These are phyloP conservation scores for Hydrangea macrophylla DNA, from an alignment of 148 eudicot species.

Conservation along the genomic window DNA sequence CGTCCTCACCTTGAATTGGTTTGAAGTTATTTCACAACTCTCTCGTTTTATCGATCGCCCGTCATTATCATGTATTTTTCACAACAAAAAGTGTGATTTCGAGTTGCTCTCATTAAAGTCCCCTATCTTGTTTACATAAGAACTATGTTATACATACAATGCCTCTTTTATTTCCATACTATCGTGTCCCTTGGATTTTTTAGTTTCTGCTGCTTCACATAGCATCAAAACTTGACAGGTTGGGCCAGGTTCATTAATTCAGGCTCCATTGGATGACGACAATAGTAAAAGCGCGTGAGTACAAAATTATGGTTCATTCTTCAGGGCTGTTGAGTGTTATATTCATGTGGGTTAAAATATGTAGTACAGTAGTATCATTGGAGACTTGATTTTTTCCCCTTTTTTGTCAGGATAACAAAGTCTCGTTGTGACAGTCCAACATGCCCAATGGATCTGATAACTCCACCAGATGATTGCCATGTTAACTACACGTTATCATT, in stretches of 20 bases:
- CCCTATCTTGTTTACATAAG: background rate
- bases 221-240: conserved; percentile 41
- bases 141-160: background rate
- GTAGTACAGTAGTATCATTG: no score
- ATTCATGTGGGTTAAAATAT: conserved; percentile 7
- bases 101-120: background rate
- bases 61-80: background rate
- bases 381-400: conserved; percentile 19
- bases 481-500: conserved; percentile 75
- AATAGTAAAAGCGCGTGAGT: conserved; percentile 67
- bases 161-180: background rate
- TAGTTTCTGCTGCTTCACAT: background rate
- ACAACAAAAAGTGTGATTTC: background rate
- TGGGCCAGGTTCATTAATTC: conserved; percentile 78
- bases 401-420: conserved; percentile 47
- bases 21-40: background rate
- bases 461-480: conserved; percentile 90
- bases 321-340: background rate
- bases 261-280: conserved; percentile 82
- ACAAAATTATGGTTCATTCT: conserved; percentile 13
- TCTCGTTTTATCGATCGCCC: background rate
- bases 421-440: conserved; percentile 61
- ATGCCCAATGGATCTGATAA: conserved; percentile 70
- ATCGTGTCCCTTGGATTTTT: background rate
- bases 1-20: background rate